Conservation (phyloP, 352 stramenopile genomes). For the Phytophthora cajani region DNA sequence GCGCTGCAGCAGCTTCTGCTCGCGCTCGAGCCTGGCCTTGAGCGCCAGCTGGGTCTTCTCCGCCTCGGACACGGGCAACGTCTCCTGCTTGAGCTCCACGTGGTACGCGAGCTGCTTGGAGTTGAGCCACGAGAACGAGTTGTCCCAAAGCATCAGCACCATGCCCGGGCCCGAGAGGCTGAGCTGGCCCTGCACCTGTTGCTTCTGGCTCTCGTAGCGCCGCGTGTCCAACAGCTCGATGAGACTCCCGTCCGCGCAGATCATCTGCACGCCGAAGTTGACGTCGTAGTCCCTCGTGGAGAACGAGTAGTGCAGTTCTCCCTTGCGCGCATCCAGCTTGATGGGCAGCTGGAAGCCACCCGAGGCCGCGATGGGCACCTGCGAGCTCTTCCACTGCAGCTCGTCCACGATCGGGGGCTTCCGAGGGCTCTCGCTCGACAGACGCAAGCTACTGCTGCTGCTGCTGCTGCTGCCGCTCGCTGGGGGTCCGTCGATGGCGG, state of each 20-base stretch:
- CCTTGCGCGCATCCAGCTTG: conserved; percentile 67
- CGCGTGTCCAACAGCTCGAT: conserved; percentile 58
- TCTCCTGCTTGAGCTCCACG: conserved; percentile 74
- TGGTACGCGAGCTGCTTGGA: conserved; percentile 78
- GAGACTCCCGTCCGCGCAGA: conserved; percentile 61
- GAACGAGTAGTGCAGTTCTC: conserved; percentile 70
- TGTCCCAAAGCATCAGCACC: conserved; percentile 79
- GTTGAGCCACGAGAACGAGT: conserved; percentile 86
- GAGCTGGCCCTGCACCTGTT: conserved; percentile 50
- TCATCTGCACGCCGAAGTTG: conserved; percentile 77
- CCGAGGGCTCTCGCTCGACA: conserved; percentile 22
- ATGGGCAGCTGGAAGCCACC: conserved; percentile 76
- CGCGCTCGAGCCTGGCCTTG: conserved; percentile 51
- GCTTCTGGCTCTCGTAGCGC: conserved; percentile 74
- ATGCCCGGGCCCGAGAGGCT: conserved; percentile 61
- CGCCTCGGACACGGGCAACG: conserved; percentile 39
- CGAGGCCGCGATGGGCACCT: conserved; percentile 73
- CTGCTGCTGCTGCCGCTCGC: conserved; percentile 12
- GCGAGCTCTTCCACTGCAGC: conserved; percentile 80
- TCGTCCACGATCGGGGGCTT: conserved; percentile 53
- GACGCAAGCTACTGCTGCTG: conserved; percentile 17
- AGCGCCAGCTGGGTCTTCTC: conserved; percentile 58
- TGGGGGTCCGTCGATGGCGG: conserved; percentile 54
- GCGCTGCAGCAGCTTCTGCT: conserved; percentile 42
- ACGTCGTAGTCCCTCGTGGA: conserved; percentile 77